Conservation (phyloP, 306 rosid genomes). For the Nissolia schottii region DNA sequence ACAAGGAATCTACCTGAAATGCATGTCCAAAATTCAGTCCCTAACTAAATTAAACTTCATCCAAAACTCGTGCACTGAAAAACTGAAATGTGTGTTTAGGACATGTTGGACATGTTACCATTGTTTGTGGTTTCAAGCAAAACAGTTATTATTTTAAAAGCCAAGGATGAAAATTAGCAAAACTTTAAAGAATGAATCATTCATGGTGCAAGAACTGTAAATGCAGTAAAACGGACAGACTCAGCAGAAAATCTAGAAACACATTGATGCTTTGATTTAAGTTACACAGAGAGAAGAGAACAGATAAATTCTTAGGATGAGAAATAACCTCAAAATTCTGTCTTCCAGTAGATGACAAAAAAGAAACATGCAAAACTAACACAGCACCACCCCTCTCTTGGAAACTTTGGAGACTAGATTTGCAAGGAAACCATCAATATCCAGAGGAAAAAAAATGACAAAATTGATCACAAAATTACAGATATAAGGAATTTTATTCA, state of each 20-base stretch:
- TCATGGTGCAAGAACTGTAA: neutral
- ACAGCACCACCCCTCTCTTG: neutral
- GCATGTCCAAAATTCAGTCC: conserved; percentile 24
- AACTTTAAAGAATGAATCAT: neutral
- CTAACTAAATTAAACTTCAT: neutral
- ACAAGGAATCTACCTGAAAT: conserved; percentile 26
- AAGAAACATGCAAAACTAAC: conserved; percentile 20
- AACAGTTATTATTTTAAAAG: conserved; percentile 9
- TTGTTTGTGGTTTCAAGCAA: neutral
- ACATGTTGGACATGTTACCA: neutral
- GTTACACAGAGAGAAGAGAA: conserved; percentile 18
- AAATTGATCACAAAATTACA: conserved; percentile 7
- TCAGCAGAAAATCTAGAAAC: neutral
- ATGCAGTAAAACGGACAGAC: conserved; percentile 14
- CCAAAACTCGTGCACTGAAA: neutral
- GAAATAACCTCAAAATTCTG: conserved; percentile 29
- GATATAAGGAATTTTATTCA: neutral
- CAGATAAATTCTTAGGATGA: neutral
- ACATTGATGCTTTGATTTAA: conserved; percentile 14
- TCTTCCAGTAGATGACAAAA: conserved; percentile 24
- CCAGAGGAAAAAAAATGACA: neutral
- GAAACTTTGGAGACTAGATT: conserved; percentile 17
- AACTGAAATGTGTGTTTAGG: neutral
- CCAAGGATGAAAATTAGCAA: conserved; percentile 12
- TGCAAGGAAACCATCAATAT: conserved; percentile 6